A percentile compares a stretch with the other conserved stretches of the same genome.
Conservation (phyloP, 129 eudicot genomes). For the Smallanthus sonchifolius region DNA sequence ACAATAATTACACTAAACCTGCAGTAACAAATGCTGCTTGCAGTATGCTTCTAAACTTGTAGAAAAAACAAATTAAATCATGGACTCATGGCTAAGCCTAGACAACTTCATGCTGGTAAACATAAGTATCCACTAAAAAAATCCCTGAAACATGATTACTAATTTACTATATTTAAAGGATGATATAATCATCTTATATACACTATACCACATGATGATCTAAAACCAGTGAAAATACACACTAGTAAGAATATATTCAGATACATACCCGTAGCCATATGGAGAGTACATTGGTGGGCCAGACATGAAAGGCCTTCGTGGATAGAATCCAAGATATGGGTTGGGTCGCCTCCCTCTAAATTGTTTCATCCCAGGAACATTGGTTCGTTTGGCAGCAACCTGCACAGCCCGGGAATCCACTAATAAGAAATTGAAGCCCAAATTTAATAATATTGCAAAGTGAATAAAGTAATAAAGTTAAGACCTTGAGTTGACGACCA, state of each 20-base stretch:
- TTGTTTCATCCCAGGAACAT: slow-evolving; percentile 71
- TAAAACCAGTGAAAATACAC: neutral
- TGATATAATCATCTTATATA: slow-evolving; percentile 5
- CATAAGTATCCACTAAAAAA: neutral
- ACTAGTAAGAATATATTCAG: neutral
- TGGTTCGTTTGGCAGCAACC: slow-evolving; percentile 71
- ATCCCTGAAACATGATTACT: neutral
- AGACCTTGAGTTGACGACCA: slow-evolving; percentile 90
- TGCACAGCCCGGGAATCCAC: slow-evolving; percentile 18
- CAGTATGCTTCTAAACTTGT: neutral
- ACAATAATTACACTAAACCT: neutral
- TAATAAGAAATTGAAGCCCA: neutral
- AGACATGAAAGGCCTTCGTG: slow-evolving; percentile 68
- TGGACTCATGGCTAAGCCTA: neutral
- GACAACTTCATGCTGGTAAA: neutral
- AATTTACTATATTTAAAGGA: neutral
- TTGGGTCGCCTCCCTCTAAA: slow-evolving; percentile 61
- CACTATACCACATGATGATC: neutral
- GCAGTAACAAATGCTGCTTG: neutral
- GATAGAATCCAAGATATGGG: slow-evolving; percentile 54
- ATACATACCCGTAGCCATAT: slow-evolving; percentile 76
- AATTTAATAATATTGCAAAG: neutral
- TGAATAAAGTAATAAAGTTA: slow-evolving; percentile 9
- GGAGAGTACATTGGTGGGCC: slow-evolving; percentile 69
- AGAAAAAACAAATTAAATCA: no score